These are phyloP conservation scores for Fomitopsis pulvina DNA, from an alignment of 768 basidiomycete genomes.

Conservation along the genomic window DNA sequence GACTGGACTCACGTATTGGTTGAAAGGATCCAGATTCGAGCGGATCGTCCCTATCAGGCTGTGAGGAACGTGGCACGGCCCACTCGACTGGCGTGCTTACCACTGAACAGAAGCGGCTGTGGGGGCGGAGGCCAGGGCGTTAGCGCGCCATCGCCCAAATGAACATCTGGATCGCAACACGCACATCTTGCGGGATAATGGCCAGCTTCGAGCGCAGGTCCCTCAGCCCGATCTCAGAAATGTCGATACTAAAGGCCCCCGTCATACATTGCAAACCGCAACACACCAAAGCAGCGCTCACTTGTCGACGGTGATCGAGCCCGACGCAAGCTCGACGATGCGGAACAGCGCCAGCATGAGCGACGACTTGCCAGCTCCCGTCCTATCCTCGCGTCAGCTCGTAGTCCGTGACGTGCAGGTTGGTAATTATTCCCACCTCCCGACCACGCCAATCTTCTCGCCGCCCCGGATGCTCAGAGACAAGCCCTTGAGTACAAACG, in stretches of 20 bases:
- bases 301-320: conserved; percentile 60
- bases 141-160: no score
- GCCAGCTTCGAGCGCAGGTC: conserved; percentile 54
- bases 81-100: conserved; percentile 20
- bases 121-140: no score
- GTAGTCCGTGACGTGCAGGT: no score
- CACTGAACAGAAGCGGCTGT: conserved; percentile 53
- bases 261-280: background rate
- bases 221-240: conserved; percentile 59
- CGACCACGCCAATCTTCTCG: conserved; percentile 92
- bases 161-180: no score
- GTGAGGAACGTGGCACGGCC: background rate
- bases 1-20: conserved; percentile 46
- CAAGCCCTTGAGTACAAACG: conserved; percentile 79
- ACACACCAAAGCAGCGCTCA: conserved; percentile 19
- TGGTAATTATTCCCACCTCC: no score
- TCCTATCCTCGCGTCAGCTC: conserved; percentile 16
- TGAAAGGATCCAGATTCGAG: conserved; percentile 49
- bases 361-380: conserved; percentile 56
- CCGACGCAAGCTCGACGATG: conserved; percentile 58
- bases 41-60: conserved; percentile 40
- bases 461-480: conserved; percentile 62
- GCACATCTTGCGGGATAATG: conserved; percentile 69
- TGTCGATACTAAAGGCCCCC: conserved; percentile 55
- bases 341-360: conserved; percentile 62